phyloP scores from a whole-genome alignment of 1,139 yeast genomes.

The Meyerozyma athensensis region DNA sequence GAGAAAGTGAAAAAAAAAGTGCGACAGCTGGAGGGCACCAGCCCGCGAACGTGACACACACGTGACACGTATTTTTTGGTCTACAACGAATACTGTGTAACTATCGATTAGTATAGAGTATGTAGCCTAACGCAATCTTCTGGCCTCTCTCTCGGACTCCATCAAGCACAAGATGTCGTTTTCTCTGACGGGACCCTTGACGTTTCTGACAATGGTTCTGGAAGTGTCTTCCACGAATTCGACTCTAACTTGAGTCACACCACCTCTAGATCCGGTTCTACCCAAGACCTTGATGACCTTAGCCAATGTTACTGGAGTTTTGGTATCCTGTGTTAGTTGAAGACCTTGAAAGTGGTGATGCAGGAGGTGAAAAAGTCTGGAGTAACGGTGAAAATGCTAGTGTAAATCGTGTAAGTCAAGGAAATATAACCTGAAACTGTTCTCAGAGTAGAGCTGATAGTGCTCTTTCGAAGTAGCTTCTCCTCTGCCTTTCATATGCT shows the following conservation, averaged over 20 bases:
- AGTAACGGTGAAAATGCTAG: neutral
- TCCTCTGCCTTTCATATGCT: neutral
- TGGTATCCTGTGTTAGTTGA: conserved; percentile 51
- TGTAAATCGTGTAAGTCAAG: too few species aligned
- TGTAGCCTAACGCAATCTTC: conserved; percentile 50
- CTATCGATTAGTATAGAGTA: conserved; percentile 7
- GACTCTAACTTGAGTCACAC: conserved; percentile 99
- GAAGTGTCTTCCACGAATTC: conserved; percentile 98
- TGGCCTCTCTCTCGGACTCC: conserved; percentile 99
- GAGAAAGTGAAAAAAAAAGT: conserved; percentile 2
- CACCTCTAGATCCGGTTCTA: conserved; percentile 99
- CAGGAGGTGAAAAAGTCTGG: neutral
- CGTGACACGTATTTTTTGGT: neutral
- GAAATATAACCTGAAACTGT: too few species aligned
- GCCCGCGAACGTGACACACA: neutral
- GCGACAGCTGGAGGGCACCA: neutral
- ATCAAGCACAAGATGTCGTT: conserved; percentile 97
- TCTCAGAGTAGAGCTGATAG: too few species aligned
- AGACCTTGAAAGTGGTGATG: neutral
- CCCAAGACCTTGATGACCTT: conserved; percentile 99
- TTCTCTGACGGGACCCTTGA: conserved; percentile 99
- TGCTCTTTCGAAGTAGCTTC: neutral
- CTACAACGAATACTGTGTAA: too few species aligned
- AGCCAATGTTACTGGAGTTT: conserved; percentile 98
- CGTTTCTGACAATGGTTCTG: conserved; percentile 99